Conservation (phyloP, 176 grass and related monocot genomes). For the Musa itinerans region DNA sequence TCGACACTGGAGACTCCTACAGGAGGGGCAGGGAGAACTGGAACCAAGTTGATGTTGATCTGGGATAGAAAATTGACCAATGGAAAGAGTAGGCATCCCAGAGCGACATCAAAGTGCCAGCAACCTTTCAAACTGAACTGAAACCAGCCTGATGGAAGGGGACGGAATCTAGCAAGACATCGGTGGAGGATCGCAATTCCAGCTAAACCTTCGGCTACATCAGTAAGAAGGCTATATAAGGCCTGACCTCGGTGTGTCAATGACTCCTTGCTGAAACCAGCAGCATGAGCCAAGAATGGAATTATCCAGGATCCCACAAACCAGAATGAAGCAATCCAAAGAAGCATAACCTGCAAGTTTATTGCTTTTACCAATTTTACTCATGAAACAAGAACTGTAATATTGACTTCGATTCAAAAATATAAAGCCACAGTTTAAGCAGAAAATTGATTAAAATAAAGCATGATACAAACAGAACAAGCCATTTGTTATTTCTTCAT, state of each 20-base stretch:
- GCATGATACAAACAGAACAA: background rate
- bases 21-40: constrained; percentile 40
- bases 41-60: constrained; percentile 69
- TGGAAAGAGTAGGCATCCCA: constrained; percentile 71
- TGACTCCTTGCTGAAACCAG: constrained; percentile 85
- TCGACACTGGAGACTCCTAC: constrained; percentile 68
- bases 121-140: constrained; percentile 60
- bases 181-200: constrained; percentile 88
- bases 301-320: constrained; percentile 97
- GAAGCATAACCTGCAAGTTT: constrained; percentile 71
- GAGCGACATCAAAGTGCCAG: constrained; percentile 68
- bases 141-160: constrained; percentile 87
- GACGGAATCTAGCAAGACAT: constrained; percentile 76
- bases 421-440: constrained; percentile 8
- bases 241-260: constrained; percentile 88
- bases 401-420: background rate
- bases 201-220: constrained; percentile 73
- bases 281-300: constrained; percentile 78
- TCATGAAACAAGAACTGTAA: background rate
- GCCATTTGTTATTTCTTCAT: background rate
- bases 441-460: background rate
- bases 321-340: constrained; percentile 96
- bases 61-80: constrained; percentile 86
- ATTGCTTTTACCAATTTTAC: background rate
- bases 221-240: constrained; percentile 83